phyloP scores from a whole-genome alignment of 78 protist species.

The Corallochytrium limacisporum region DNA sequence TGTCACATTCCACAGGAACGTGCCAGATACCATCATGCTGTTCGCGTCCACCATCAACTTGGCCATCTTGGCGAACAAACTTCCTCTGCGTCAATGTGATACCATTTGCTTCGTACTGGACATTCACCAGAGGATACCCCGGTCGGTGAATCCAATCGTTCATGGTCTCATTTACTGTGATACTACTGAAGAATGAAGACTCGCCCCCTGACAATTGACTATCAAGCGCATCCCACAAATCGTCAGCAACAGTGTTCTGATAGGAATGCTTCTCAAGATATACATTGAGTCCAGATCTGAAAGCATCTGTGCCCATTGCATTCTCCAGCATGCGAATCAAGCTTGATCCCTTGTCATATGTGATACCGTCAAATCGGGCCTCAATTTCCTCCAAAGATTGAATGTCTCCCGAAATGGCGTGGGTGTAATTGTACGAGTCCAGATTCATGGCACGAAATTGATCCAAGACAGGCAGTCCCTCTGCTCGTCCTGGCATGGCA shows the following conservation, averaged over 20 bases:
- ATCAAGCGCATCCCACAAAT: conserved; percentile 76
- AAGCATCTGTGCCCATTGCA: conserved; percentile 52
- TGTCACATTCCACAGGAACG: too few relatives aligned
- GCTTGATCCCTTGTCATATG: conserved; percentile 31
- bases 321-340: conserved; percentile 62
- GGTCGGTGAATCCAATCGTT: too few relatives aligned
- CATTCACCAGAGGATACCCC: too few relatives aligned
- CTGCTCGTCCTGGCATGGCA: conserved; percentile 12
- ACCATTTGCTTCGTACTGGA: too few relatives aligned
- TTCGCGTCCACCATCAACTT: too few relatives aligned
- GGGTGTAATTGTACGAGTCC: conserved; percentile 58
- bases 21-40: too few relatives aligned
- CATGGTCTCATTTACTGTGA: too few relatives aligned
- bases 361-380: conserved; percentile 80
- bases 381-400: conserved; percentile 36
- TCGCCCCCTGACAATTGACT: too few relatives aligned
- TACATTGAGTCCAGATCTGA: conserved; percentile 50
- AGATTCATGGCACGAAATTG: conserved; percentile 45
- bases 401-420: conserved; percentile 79
- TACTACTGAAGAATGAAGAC: too few relatives aligned
- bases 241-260: conserved; percentile 49
- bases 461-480: neutral
- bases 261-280: conserved; percentile 49
- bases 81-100: too few relatives aligned
- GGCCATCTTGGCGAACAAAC: too few relatives aligned